phyloP scores from a whole-genome alignment of 1,284 basidiomycete genomes.

The Leccinum proximum region DNA sequence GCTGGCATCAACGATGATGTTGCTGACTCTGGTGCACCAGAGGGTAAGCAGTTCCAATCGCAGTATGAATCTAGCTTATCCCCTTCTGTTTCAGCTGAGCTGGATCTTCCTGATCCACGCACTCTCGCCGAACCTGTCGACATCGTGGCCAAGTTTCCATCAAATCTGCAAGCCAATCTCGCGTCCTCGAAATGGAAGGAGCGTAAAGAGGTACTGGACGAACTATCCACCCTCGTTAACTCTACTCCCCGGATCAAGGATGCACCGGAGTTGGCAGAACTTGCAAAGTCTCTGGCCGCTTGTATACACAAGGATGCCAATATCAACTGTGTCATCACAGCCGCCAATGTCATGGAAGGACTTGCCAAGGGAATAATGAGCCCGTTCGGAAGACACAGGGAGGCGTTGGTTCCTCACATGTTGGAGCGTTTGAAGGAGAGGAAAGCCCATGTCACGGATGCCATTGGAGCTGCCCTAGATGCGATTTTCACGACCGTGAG shows the following conservation, averaged over 20 bases:
- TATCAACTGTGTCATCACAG: slow-evolving; percentile 92
- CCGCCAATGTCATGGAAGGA: slow-evolving; percentile 84
- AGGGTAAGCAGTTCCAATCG: slow-evolving; percentile 21
- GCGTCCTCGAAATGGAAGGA: slow-evolving; percentile 99
- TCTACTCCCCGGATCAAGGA: slow-evolving; percentile 80
- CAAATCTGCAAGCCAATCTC: slow-evolving; percentile 71
- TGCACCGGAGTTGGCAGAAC: slow-evolving; percentile 67
- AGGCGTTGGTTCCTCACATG: slow-evolving; percentile 75
- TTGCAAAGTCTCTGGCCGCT: slow-evolving; percentile 75
- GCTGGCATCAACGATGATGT: slow-evolving; percentile 37
- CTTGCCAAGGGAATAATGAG: slow-evolving; percentile 82
- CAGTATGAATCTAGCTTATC: slow-evolving; percentile 14
- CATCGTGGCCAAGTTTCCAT: slow-evolving; percentile 72
- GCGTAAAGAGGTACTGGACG: slow-evolving; percentile 90
- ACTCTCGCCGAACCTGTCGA: slow-evolving; percentile 85
- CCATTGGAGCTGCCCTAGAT: slow-evolving; percentile 86
- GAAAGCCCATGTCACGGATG: slow-evolving; percentile 89
- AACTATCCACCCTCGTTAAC: slow-evolving; percentile 72
- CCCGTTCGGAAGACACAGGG: slow-evolving; percentile 76
- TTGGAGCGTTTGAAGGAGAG: slow-evolving; percentile 94
- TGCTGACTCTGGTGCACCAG: slow-evolving; percentile 31
- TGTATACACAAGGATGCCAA: slow-evolving; percentile 92
- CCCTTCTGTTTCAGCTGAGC: slow-evolving; percentile 31
- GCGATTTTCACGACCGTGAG: slow-evolving; percentile 85
- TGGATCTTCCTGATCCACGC: slow-evolving; percentile 71